A percentile compares a stretch with the other conserved stretches of the same genome.
Conservation (phyloP, 1,284 basidiomycete genomes). For the Takashimella tepidaria region DNA sequence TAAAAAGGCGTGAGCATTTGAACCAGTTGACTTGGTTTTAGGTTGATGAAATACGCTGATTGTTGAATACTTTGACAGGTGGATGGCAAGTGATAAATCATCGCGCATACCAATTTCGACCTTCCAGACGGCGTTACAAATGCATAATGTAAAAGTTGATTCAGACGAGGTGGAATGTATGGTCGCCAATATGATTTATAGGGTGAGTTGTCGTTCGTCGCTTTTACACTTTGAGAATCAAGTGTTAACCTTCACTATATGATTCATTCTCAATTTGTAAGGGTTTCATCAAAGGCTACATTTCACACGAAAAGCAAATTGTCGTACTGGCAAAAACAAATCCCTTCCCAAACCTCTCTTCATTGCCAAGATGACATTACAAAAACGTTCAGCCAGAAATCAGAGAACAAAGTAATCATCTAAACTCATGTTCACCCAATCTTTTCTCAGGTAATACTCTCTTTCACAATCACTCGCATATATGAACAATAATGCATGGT, state of each 20-base stretch:
- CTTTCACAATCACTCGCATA: too few relatives aligned
- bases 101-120: constrained; percentile 70
- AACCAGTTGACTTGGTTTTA: too few relatives aligned
- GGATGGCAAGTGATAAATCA: constrained; percentile 66
- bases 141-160: constrained; percentile 56
- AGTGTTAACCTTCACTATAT: not conserved
- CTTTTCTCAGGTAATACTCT: too few relatives aligned
- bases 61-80: too few relatives aligned
- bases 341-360: constrained; percentile 63
- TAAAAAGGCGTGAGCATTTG: constrained; percentile 76
- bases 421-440: too few relatives aligned
- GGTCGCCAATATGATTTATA: constrained; percentile 88
- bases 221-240: constrained; percentile 3
- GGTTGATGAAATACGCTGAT: too few relatives aligned
- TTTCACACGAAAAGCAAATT: constrained; percentile 89
- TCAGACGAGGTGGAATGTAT: constrained; percentile 87
- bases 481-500: too few relatives aligned
- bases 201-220: constrained; percentile 51
- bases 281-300: constrained; percentile 89
- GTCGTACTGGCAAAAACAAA: constrained; percentile 78
- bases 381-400: too few relatives aligned
- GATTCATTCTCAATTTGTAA: too few relatives aligned
- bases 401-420: too few relatives aligned
- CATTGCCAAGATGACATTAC: constrained; percentile 23
- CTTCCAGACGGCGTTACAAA: constrained; percentile 65